Base-by-base conservation (phyloP, 805 yeast species). In the Yamadazyma endophytica region DNA sequence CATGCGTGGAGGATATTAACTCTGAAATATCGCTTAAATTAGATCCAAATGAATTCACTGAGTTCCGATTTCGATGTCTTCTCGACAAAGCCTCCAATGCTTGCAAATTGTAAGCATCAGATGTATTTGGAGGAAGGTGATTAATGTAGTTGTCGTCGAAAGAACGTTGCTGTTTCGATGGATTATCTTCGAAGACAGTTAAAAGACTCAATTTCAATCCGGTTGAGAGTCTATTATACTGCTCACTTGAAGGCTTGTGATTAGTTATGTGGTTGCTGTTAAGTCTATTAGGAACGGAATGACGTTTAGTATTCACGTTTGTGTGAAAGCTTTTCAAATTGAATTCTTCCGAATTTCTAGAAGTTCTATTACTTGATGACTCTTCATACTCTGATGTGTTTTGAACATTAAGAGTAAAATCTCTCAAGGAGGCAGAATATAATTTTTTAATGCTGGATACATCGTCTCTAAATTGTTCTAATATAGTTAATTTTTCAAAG, bases 1-100 rank as follows among this genome's bases (percentile, higher is more conserved):
- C 71, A 44, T 46, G 70, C 52, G 56, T 68, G 45, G 62, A 73
- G 68, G 47, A 70, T 49, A 31, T 70, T 43, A 29, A 71, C 61
- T 40, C 79, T 55, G 56, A 75, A 47, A 38, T 54, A 55, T 58
- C 82, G 58, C 50, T 67, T 43, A 34, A 52, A 46, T 37, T 83
- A 35, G 57, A 82, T 55, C 44, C 70, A 64, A 39, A 66, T 33
- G 51, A 82, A 49, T 29, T 73, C 64, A 62, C 40, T 6, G 85
- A 74, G 36, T 73, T 77, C 27, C 79, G 71, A 35, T 75, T 80
- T 4, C 12, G 71, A 33, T 36, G 31, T 39, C 13, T 49, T 24
- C 40, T 51, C 1, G 66, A 58, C 22, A 64, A 42, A 12, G 60
- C 53, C 24, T 64, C 70, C 6, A 63, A 44, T 4, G 71, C 52